These are phyloP conservation scores for Trapa bicornis DNA, from an alignment of 345 rosid genomes.

Conservation along the genomic window DNA sequence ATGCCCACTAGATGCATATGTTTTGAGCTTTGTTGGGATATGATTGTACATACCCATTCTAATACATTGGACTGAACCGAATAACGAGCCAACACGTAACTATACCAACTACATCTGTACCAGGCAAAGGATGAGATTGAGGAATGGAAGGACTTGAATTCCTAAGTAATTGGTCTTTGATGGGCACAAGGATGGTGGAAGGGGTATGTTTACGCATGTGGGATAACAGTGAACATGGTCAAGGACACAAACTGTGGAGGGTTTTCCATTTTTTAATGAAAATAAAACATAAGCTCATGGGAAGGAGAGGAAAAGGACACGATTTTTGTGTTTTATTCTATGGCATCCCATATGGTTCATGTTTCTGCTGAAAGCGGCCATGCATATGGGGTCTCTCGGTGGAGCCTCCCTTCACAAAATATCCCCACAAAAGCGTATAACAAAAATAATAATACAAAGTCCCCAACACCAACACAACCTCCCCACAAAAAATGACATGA, in stretches of 20 bases:
- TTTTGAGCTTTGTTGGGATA: background rate
- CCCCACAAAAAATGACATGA: background rate
- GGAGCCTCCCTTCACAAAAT: background rate
- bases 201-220: slow-evolving; percentile 16
- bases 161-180: background rate
- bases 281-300: no score
- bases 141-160: background rate
- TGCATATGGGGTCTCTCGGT: background rate
- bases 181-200: background rate
- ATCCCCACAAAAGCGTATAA: background rate
- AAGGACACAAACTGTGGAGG: background rate
- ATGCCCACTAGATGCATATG: no score
- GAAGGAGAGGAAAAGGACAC: background rate
- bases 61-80: no score
- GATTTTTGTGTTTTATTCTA: background rate
- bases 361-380: background rate
- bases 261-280: background rate
- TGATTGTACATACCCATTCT: no score
- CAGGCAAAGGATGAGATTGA: background rate
- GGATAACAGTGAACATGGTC: slow-evolving; percentile 19
- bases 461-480: background rate
- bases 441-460: background rate
- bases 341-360: background rate
- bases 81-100: no score
- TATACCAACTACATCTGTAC: no score